These are phyloP conservation scores for Trichoderma sp. DNA, from an alignment of 2,329 filamentous ascomycete genomes.

Conservation along the genomic window DNA sequence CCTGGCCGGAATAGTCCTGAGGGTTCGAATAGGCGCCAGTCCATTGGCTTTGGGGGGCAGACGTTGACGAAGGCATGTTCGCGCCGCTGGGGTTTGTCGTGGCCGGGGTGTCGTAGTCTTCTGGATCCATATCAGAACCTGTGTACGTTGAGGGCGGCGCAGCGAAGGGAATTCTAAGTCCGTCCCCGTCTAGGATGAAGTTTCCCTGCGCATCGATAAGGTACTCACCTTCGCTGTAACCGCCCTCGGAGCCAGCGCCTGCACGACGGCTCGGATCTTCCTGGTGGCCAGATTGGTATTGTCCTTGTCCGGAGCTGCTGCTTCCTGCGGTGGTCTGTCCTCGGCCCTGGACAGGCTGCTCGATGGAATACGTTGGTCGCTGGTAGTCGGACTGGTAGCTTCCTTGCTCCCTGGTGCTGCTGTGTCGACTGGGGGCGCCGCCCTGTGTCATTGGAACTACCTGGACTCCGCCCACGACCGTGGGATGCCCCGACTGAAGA, in stretches of 20 bases:
- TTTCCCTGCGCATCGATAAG: conserved; percentile 59
- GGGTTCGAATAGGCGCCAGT: conserved; percentile 40
- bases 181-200: conserved; percentile 59
- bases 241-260: conserved; percentile 51
- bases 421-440: conserved; percentile 51
- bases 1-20: conserved; percentile 64
- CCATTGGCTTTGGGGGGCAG: conserved; percentile 38
- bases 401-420: conserved; percentile 40
- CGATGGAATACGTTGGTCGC: conserved; percentile 32
- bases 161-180: conserved; percentile 55
- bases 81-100: conserved; percentile 41
- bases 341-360: conserved; percentile 41
- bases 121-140: conserved; percentile 51
- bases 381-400: conserved; percentile 34
- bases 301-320: conserved; percentile 22
- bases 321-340: conserved; percentile 31
- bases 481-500: conserved; percentile 83
- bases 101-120: conserved; percentile 56
- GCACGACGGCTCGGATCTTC: conserved; percentile 23
- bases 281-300: conserved; percentile 28
- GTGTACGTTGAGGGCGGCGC: conserved; percentile 43
- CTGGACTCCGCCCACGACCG: conserved; percentile 86
- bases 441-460: conserved; percentile 84
- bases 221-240: conserved; percentile 70
- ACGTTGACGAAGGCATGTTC: conserved; percentile 28